phyloP scores from a whole-genome alignment of 1,284 basidiomycete species.

The Puccinia horiana region DNA sequence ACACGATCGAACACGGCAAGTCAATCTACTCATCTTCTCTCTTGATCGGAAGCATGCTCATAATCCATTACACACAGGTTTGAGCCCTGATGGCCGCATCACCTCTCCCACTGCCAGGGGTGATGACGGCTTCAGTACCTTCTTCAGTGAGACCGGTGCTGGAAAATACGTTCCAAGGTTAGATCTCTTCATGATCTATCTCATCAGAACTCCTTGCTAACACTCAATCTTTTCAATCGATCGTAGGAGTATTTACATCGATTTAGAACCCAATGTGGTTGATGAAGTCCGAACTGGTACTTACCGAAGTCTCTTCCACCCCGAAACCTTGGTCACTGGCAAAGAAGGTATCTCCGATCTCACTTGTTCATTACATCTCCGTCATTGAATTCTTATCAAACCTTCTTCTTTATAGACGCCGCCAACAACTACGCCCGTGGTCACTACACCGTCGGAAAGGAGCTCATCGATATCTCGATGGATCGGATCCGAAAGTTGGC shows the following conservation, averaged over 20 bases:
- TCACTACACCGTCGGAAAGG: constrained; percentile 65
- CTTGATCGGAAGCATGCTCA: background rate
- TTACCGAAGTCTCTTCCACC: constrained; percentile 95
- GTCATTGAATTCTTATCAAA: background rate
- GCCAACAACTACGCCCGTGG: constrained; percentile 80
- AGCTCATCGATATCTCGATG: constrained; percentile 73
- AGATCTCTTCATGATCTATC: constrained; percentile 43
- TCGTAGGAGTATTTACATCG: constrained; percentile 72
- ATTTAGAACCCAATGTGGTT: constrained; percentile 92
- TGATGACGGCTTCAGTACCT: constrained; percentile 93
- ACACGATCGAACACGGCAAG: constrained; percentile 44
- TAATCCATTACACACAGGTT: constrained; percentile 62
- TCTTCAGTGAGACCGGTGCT: constrained; percentile 85
- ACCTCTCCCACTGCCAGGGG: constrained; percentile 71
- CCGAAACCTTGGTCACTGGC: constrained; percentile 96
- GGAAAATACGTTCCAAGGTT: constrained; percentile 47
- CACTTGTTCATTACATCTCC: background rate
- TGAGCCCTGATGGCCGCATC: constrained; percentile 90
- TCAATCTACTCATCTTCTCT: background rate
- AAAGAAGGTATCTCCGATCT: constrained; percentile 89
- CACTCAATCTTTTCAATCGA: background rate
- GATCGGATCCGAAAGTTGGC: constrained; percentile 94
- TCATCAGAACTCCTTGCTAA: background rate
- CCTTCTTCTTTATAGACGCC: constrained; percentile 22
- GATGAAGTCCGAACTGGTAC: constrained; percentile 94